These are phyloP conservation scores for Mycosphaerella sp. DNA, from an alignment of 2,329 filamentous ascomycete species.

Conservation along the genomic window DNA sequence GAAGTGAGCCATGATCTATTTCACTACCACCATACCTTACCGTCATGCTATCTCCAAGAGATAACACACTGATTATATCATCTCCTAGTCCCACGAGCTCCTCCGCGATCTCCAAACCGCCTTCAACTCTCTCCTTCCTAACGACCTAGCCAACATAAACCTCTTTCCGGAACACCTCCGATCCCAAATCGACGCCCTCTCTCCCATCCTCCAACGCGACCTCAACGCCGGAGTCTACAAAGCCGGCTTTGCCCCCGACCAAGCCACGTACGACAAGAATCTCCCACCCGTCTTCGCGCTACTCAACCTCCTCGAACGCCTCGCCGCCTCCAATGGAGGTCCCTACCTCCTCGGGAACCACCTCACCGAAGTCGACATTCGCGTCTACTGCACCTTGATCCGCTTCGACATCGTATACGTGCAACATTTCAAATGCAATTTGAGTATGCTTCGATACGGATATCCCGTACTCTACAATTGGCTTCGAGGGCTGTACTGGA, in stretches of 20 bases:
- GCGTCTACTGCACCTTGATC: constrained; percentile 53
- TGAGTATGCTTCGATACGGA: constrained; percentile 51
- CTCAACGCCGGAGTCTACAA: constrained; percentile 56
- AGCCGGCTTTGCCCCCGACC: constrained; percentile 52
- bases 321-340: constrained; percentile 43
- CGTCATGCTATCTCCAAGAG: too few species aligned
- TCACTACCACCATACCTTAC: not conserved
- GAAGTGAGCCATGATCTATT: constrained; percentile 33
- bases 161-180: constrained; percentile 50
- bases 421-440: constrained; percentile 61
- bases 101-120: constrained; percentile 52
- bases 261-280: constrained; percentile 51
- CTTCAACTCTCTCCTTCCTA: constrained; percentile 47
- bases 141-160: constrained; percentile 39
- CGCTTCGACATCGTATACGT: constrained; percentile 57
- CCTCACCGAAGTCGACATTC: constrained; percentile 55
- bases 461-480: constrained; percentile 57
- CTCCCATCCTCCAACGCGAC: constrained; percentile 50
- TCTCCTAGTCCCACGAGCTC: constrained; percentile 44
- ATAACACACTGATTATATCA: too few species aligned
- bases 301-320: constrained; percentile 52
- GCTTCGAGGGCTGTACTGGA: constrained; percentile 55
- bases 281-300: constrained; percentile 52
- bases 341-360: constrained; percentile 51
- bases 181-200: constrained; percentile 47